phyloP scores from a whole-genome alignment of 1,139 yeast species.

The Meyerozyma athensensis region DNA sequence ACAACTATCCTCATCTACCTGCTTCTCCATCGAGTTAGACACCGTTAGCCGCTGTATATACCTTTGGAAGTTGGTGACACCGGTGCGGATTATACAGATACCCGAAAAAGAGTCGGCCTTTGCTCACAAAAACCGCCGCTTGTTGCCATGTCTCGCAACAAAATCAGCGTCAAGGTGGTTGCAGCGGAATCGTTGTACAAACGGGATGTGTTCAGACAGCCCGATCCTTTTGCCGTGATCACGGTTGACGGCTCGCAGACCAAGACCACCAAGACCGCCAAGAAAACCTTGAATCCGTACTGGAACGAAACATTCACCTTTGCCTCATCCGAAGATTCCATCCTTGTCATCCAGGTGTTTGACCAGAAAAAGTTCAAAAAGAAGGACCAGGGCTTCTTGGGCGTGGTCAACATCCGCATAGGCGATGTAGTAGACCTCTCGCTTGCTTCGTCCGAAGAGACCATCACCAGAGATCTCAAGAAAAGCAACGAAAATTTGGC shows the following conservation, averaged over 20 bases:
- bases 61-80: background rate
- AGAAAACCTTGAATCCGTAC: constrained; percentile 91
- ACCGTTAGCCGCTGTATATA: background rate
- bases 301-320: constrained; percentile 91
- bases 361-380: constrained; percentile 96
- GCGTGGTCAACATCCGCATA: constrained; percentile 87
- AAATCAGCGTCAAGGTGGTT: constrained; percentile 70
- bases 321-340: constrained; percentile 78
- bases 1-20: no score
- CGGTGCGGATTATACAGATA: background rate
- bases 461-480: constrained; percentile 87
- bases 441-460: constrained; percentile 62
- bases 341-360: constrained; percentile 88
- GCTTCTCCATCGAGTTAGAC: no score
- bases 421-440: constrained; percentile 83
- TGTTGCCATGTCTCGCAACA: constrained; percentile 16
- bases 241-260: constrained; percentile 97
- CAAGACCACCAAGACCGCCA: constrained; percentile 88
- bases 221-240: constrained; percentile 96
- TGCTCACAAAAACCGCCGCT: background rate
- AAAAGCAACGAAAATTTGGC: constrained; percentile 88
- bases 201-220: constrained; percentile 90
- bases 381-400: constrained; percentile 98
- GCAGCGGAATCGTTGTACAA: constrained; percentile 96
- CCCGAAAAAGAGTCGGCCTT: background rate